A percentile compares a stretch with the other conserved stretches of the same genome.
phyloP scores from a whole-genome alignment of 331 rosid genomes.

The Dryas integrifolia region DNA sequence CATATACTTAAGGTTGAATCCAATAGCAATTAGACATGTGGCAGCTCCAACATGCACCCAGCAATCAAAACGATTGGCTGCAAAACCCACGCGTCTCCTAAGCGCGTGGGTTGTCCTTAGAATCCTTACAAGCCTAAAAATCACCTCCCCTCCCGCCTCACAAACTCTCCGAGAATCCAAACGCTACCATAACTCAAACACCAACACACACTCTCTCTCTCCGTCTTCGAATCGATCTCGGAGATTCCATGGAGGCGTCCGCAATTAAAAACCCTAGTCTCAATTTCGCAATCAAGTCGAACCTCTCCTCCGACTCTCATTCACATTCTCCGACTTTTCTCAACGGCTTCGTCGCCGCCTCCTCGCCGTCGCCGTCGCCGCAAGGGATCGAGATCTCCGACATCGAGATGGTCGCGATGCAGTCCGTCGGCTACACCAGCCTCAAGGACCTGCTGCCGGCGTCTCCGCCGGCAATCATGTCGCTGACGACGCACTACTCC shows the following conservation, averaged over 20 bases:
- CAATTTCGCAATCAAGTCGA: too few species aligned
- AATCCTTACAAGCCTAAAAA: neutral
- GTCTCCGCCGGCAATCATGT: neutral
- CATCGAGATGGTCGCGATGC: conserved; percentile 26
- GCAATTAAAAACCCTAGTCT: neutral
- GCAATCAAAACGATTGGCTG: neutral
- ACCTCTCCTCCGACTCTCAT: neutral
- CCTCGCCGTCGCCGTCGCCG: neutral
- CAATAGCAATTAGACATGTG: neutral
- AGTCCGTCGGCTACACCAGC: conserved; percentile 40
- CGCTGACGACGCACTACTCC: conserved; percentile 21
- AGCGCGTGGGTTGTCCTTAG: neutral
- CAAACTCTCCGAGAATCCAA: neutral
- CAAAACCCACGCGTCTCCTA: neutral
- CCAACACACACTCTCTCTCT: too few species aligned
- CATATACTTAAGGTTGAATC: too few species aligned
- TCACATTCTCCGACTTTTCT: conserved; percentile 19
- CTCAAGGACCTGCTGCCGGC: conserved; percentile 47
- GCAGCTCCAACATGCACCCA: neutral
- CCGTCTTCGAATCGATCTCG: neutral
- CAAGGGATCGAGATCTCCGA: conserved; percentile 13
- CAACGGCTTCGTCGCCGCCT: conserved; percentile 17
- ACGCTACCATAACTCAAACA: too few species aligned
- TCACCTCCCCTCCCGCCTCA: conserved; percentile 1
- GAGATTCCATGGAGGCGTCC: conserved; percentile 26